Evolutionary conservation across 106 monocot genomes (phyloP).

Genomic region (Phalaenopsis aphrodite): DNA sequence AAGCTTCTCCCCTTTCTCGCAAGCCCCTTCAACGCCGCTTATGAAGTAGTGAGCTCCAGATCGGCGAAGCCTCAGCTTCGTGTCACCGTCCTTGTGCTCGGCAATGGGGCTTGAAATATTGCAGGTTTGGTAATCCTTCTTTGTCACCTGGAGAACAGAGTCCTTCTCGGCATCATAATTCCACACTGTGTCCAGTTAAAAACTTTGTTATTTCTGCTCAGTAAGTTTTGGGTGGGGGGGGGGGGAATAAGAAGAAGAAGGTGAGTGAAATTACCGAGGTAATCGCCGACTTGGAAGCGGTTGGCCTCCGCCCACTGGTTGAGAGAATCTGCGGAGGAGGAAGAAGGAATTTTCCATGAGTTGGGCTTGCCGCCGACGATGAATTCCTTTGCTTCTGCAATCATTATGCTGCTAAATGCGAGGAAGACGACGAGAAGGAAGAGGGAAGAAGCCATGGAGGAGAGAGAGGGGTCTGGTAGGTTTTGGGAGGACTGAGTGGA

Average conservation of each 20-base stretch:
- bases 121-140: slow-evolving; percentile 63
- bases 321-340: slow-evolving; percentile 27
- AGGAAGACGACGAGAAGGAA: slow-evolving; percentile 14
- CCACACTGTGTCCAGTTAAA: slow-evolving; percentile 43
- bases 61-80: slow-evolving; percentile 21
- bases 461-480: not conserved
- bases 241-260: not conserved
- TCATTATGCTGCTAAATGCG: slow-evolving; percentile 4
- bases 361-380: slow-evolving; percentile 49
- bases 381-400: slow-evolving; percentile 39
- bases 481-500: not conserved
- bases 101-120: slow-evolving; percentile 46
- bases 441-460: slow-evolving; percentile 6
- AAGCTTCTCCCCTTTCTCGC: slow-evolving; percentile 59
- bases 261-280: slow-evolving; percentile 71
- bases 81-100: slow-evolving; percentile 24
- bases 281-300: slow-evolving; percentile 76
- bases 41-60: slow-evolving; percentile 53
- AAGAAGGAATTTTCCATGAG: slow-evolving; percentile 45
- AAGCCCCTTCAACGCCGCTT: slow-evolving; percentile 37
- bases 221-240: too few species aligned
- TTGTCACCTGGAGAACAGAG: slow-evolving; percentile 66
- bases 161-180: slow-evolving; percentile 42
- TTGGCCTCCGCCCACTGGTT: slow-evolving; percentile 68
- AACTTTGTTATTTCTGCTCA: not conserved